phyloP scores from a whole-genome alignment of 2,329 filamentous ascomycete genomes.

The Elsinoe arachidis region DNA sequence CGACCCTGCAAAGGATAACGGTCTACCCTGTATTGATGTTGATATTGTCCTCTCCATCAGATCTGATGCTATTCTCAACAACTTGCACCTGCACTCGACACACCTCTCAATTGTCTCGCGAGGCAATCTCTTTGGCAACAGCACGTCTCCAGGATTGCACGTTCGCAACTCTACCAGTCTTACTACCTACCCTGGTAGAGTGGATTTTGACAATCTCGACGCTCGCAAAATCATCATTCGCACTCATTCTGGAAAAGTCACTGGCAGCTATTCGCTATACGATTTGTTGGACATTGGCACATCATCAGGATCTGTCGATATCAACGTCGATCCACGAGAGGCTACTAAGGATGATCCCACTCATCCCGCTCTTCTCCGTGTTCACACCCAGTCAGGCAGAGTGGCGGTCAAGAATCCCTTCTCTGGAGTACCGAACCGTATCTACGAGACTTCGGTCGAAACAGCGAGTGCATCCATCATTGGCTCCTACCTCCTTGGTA shows the following conservation, averaged over 20 bases:
- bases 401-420: background rate
- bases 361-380: background rate
- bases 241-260: slow-evolving; percentile 8
- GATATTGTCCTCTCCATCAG: slow-evolving; percentile 8
- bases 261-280: slow-evolving; percentile 4
- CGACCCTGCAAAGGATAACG: background rate
- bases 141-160: background rate
- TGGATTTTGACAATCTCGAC: background rate
- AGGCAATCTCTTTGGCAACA: slow-evolving; percentile 2
- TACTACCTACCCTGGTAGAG: background rate
- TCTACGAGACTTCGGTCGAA: slow-evolving; percentile 5
- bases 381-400: background rate
- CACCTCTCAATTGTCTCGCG: slow-evolving; percentile 1
- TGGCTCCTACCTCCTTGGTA: slow-evolving; percentile 1
- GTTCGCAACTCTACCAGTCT: background rate
- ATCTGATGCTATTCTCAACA: background rate
- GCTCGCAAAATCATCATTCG: background rate
- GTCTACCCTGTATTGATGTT: background rate
- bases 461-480: background rate
- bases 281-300: slow-evolving; percentile 3
- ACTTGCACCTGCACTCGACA: background rate
- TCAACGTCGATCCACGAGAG: background rate
- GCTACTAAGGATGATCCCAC: slow-evolving; percentile 3
- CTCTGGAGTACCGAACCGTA: background rate
- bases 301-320: background rate